Percentiles rank a stretch among this genome's conserved stretches.
Evolutionary conservation across 345 rosid species (phyloP).

Genomic region (Pugionium dolabratum): DNA sequence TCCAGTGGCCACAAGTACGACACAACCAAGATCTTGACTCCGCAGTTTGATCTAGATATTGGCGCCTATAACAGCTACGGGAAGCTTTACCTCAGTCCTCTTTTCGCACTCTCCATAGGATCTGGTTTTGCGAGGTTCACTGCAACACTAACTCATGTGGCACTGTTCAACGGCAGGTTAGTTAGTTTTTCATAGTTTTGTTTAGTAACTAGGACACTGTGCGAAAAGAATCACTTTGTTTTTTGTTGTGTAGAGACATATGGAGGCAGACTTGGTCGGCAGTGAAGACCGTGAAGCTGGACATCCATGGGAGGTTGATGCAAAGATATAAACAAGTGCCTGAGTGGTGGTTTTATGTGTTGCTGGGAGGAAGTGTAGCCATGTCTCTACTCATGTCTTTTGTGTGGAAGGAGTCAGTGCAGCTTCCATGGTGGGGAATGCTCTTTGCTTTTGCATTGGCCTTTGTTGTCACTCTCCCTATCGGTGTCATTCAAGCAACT

Average conservation of each 20-base stretch:
- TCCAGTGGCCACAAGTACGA: constrained; percentile 74
- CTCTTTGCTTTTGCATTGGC: constrained; percentile 88
- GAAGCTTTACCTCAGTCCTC: constrained; percentile 94
- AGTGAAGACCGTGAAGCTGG: constrained; percentile 67
- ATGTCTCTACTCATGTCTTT: constrained; percentile 75
- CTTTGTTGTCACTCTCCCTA: constrained; percentile 90
- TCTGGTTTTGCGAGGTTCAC: constrained; percentile 97
- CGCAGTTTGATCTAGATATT: constrained; percentile 59
- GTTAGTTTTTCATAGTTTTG: constrained; percentile 18
- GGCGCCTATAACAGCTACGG: constrained; percentile 70
- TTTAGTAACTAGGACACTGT: neutral
- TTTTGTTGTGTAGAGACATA: constrained; percentile 65
- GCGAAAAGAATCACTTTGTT: constrained; percentile 9
- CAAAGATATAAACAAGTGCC: constrained; percentile 86
- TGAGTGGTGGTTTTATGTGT: constrained; percentile 80
- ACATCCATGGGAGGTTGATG: constrained; percentile 81
- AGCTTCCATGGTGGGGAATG: constrained; percentile 97
- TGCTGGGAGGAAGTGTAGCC: constrained; percentile 58
- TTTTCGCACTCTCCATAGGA: constrained; percentile 96
- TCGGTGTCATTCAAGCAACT: constrained; percentile 98
- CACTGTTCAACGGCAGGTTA: constrained; percentile 92
- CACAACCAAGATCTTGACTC: constrained; percentile 77
- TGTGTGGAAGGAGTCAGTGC: constrained; percentile 75
- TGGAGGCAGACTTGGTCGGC: constrained; percentile 79
- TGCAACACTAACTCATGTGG: constrained; percentile 92